A percentile compares a stretch with the other conserved stretches of the same genome.
Evolutionary conservation across 2,329 filamentous ascomycete genomes (phyloP).

Genomic region (Gaeumannomyces sp.): DNA sequence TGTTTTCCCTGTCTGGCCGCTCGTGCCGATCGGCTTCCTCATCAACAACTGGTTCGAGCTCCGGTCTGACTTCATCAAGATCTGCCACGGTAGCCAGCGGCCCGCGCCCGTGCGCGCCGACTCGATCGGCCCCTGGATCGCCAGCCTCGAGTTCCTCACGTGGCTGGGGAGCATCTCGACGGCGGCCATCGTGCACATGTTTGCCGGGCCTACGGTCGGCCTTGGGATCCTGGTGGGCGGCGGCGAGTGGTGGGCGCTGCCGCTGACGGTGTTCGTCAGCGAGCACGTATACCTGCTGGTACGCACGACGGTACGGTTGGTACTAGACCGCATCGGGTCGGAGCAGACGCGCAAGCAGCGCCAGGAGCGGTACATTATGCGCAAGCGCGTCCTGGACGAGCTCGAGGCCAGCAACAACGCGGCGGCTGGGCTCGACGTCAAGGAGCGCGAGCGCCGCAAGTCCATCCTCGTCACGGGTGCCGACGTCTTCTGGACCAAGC

Average conservation of each 20-base stretch:
- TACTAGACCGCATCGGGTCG: constrained; percentile 32
- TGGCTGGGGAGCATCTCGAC: constrained; percentile 70
- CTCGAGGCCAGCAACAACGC: constrained; percentile 34
- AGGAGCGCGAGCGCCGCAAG: constrained; percentile 18
- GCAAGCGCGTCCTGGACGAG: constrained; percentile 31
- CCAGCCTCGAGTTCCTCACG: constrained; percentile 60
- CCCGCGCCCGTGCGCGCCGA: constrained; percentile 64
- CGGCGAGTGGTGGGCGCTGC: constrained; percentile 53
- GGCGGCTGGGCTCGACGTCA: constrained; percentile 25
- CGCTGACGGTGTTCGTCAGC: constrained; percentile 65
- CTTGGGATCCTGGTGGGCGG: constrained; percentile 29
- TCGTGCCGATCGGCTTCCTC: constrained; percentile 66
- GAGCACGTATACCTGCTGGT: constrained; percentile 66
- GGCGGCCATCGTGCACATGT: constrained; percentile 68
- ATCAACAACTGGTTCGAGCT: constrained; percentile 75
- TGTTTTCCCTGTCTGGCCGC: constrained; percentile 74
- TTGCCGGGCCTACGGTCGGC: constrained; percentile 49
- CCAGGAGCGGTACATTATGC: constrained; percentile 31
- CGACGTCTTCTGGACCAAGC: constrained; percentile 36
- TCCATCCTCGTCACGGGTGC: constrained; percentile 17
- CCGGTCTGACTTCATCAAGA: constrained; percentile 70
- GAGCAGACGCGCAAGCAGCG: constrained; percentile 34
- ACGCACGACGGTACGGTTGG: constrained; percentile 33
- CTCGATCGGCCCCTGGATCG: constrained; percentile 68
- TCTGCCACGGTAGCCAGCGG: constrained; percentile 66